Base-by-base conservation (phyloP, 139 green algal genomes). In the Bryopsis sp. region DNA sequence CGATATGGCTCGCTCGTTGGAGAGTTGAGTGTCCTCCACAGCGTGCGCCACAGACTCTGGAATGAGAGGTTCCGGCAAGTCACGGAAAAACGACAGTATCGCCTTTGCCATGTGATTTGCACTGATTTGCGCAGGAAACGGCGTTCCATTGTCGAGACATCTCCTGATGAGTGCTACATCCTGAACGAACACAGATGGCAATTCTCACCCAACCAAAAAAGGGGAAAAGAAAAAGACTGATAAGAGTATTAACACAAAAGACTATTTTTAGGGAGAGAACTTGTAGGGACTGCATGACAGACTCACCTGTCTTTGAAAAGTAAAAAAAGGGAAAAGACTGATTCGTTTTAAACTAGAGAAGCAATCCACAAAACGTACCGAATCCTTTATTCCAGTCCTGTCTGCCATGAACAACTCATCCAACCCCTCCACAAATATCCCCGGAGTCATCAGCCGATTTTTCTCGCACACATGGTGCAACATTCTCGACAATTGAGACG, bases 391-490 rank as follows among this genome's bases (percentile, higher is more conserved):
- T 48, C 72, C 64, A 57, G 54, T 62, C 29, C 57, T 58, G 22
- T 8, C 7, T 33, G 60, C 7, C 11, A 33, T 3, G 35, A 33
- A 26, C 33, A 48, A 43, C 29, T 66, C 28, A 43, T 73, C 61
- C 3, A 47, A 46, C 48, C 77, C 77, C 33, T 78, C 38, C 2
- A 76, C 43, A 46, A 83, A 83, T 15, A 83, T 58, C 11, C 74
- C 70, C 22, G 71, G 48, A 2, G 77, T 83, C 28, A 50, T 39
- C 39, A 83, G 58, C n/a, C 64, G 46, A 28, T 66, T 48, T 2
- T 60, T 39, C 1, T 26, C 43, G 62, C 68, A 57, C 58, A 81
- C n/a, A 19, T 48, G 71, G 28, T 37, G 4, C 5, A 37, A 54
- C 54, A 74, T 61, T 61, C 50, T 61, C 33, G 19, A 61, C 15